Evolutionary conservation across 176 grass and related monocot genomes (phyloP).

Genomic region (Phyllostachys edulis): DNA sequence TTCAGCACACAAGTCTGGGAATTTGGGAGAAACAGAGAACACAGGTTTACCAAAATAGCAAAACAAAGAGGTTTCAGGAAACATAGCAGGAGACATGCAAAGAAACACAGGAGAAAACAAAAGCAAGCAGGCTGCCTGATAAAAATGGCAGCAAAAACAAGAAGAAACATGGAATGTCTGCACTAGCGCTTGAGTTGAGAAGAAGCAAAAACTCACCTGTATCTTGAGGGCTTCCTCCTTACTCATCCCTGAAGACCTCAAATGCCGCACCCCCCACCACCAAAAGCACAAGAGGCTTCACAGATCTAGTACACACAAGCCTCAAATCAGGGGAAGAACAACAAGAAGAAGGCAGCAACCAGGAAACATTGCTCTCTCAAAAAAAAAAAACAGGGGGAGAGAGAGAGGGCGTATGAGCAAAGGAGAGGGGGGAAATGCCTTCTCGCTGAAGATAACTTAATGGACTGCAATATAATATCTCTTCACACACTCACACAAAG

Average conservation of each 20-base stretch:
- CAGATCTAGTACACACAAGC: constrained; percentile 42
- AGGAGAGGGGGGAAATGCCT: constrained; percentile 19
- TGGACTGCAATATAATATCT: constrained; percentile 32
- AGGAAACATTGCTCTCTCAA: not conserved
- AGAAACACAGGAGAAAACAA: constrained; percentile 35
- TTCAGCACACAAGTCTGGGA: constrained; percentile 68
- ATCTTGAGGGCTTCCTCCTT: constrained; percentile 57
- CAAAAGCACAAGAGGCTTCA: constrained; percentile 31
- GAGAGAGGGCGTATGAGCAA: not conserved
- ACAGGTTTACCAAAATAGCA: not conserved
- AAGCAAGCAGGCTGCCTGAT: not conserved
- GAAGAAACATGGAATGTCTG: not conserved
- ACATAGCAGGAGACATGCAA: not conserved
- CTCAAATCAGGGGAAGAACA: constrained; percentile 50
- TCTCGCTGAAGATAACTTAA: constrained; percentile 19
- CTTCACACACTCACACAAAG: constrained; percentile 5
- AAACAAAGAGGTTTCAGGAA: not conserved
- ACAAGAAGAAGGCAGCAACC: not conserved
- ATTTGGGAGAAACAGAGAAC: constrained; percentile 24
- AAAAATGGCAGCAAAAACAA: constrained; percentile 28
- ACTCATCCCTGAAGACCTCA: constrained; percentile 49
- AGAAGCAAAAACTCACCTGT: constrained; percentile 49
- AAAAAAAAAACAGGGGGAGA: not conserved
- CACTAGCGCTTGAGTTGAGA: not conserved
- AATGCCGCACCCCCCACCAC: not conserved